phyloP scores from a whole-genome alignment of 352 stramenopile genomes.

The Pythium coloratum region DNA sequence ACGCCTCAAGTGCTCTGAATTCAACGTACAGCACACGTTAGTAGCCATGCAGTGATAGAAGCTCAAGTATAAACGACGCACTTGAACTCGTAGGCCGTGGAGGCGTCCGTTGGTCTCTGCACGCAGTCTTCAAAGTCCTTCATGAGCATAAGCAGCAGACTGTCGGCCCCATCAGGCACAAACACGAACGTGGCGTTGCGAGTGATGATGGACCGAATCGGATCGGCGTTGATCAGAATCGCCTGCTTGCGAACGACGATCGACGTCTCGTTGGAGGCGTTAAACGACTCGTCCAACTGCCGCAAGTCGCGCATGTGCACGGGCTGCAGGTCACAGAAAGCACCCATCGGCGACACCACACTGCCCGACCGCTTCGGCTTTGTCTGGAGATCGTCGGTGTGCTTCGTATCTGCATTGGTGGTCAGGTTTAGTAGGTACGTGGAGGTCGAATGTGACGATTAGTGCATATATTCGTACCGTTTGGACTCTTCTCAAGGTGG shows the following conservation, averaged over 20 bases:
- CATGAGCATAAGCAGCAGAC: conserved; percentile 40
- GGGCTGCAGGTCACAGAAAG: conserved; percentile 39
- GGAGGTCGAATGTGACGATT: no score
- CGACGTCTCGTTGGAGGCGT: conserved; percentile 34
- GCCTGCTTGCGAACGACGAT: conserved; percentile 46
- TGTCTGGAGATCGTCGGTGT: not conserved
- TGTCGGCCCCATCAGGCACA: conserved; percentile 46
- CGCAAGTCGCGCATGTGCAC: conserved; percentile 48
- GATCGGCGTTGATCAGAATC: conserved; percentile 51
- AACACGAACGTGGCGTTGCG: conserved; percentile 44
- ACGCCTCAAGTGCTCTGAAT: conserved; percentile 27
- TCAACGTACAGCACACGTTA: not conserved
- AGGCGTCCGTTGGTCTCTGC: conserved; percentile 12
- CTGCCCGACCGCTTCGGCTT: conserved; percentile 14
- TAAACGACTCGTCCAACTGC: conserved; percentile 41
- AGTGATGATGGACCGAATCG: conserved; percentile 45
- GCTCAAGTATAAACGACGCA: conserved; percentile 6
- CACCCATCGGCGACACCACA: conserved; percentile 18
- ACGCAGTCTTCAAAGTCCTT: conserved; percentile 43
- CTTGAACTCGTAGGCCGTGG: conserved; percentile 36
- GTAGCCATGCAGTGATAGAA: not conserved
- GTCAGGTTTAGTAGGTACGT: not conserved
- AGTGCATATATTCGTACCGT: conserved; percentile 8
- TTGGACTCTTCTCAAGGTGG: conserved; percentile 17
- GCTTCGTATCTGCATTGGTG: not conserved